Percentiles rank a stretch among this genome's conserved stretches.
These are phyloP conservation scores for Globisporangium cederbergense DNA, from an alignment of 352 stramenopile species.

Conservation along the genomic window DNA sequence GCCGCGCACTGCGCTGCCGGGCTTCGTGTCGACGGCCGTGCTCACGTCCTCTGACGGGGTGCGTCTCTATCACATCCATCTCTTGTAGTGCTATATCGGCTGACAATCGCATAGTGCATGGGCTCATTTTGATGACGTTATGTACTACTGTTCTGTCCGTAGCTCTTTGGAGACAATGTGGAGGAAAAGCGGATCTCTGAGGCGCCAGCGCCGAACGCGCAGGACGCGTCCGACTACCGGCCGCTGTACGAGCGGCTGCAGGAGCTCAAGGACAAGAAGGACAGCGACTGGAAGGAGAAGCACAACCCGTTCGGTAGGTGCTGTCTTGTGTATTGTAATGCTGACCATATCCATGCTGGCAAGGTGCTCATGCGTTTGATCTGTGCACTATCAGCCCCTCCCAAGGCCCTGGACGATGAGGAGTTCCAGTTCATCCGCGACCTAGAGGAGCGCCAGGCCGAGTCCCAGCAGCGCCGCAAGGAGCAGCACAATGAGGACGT, in stretches of 20 bases:
- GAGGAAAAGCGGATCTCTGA: slow-evolving; percentile 80
- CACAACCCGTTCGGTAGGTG: slow-evolving; percentile 82
- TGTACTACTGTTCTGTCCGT: background rate
- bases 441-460: slow-evolving; percentile 53
- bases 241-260: slow-evolving; percentile 81
- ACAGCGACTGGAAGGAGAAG: slow-evolving; percentile 88
- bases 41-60: slow-evolving; percentile 84
- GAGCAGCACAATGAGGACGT: slow-evolving; percentile 74
- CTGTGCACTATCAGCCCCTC: slow-evolving; percentile 41
- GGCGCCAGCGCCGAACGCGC: slow-evolving; percentile 33
- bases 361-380: background rate
- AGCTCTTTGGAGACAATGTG: slow-evolving; percentile 87
- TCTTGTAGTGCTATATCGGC: background rate
- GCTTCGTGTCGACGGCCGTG: slow-evolving; percentile 82
- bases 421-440: slow-evolving; percentile 81
- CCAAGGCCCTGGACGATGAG: slow-evolving; percentile 84
- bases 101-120: background rate
- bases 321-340: background rate
- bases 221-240: slow-evolving; percentile 54
- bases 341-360: background rate
- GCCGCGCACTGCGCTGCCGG: slow-evolving; percentile 28
- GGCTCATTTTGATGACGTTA: background rate
- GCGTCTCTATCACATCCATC: slow-evolving; percentile 11
- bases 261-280: slow-evolving; percentile 72
- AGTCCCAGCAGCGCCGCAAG: slow-evolving; percentile 45